Evolutionary conservation across 768 basidiomycete species (phyloP), one percentile per base, ranked within the genome.

Genomic region (Tulasnella sp.): DNA sequence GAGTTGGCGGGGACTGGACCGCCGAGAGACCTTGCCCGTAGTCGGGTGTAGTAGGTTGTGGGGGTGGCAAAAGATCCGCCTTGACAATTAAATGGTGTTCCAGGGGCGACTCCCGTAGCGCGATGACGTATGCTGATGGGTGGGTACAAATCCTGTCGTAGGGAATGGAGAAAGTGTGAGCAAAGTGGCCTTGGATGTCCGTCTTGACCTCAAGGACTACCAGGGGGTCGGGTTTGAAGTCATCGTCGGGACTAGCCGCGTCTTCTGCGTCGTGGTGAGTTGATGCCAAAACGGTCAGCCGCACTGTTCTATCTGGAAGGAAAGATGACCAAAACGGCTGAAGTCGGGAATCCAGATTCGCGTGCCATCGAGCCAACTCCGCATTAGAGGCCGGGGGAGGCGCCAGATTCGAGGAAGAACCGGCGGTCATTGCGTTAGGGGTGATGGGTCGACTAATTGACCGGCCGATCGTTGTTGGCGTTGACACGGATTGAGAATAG

Each of bases 281-380:
- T 17, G 53, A 45, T 67, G 78, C 69, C 63, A 78, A 84, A n/a
- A 92, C 64, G 19, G 78, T 73, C 3, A 92, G 63, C 14, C 77
- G 75, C 6, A 92, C 71, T 2, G 69, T 75, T 15, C 88, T 77
- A 23, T 78, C 74, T 8, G 83, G 65, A 0, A 93, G 71, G 0
- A 79, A 80, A 3, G 81, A 80, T 2, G 83, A 77, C 87, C 87
- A 92, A 69, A 94, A 91, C 0, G 83, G 80, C 46, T 77, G 79
- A 23, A 94, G 70, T 0, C 91, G 80, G 4, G 75, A 68, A 65
- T 90, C 85, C 4, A 94, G 74, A 63, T 92, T 93, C 11, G 73
- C 73, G 61, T 91, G 83, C 51, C 83, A 73, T 23, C 76, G 74
- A 3, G 72, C 76, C 15, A 84, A 65, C 19, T 74, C 69, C 5